Evolutionary conservation across 2,329 filamentous ascomycete genomes (phyloP), one percentile per base, ranked within the genome.

Genomic region (Clarireedia paspali): DNA sequence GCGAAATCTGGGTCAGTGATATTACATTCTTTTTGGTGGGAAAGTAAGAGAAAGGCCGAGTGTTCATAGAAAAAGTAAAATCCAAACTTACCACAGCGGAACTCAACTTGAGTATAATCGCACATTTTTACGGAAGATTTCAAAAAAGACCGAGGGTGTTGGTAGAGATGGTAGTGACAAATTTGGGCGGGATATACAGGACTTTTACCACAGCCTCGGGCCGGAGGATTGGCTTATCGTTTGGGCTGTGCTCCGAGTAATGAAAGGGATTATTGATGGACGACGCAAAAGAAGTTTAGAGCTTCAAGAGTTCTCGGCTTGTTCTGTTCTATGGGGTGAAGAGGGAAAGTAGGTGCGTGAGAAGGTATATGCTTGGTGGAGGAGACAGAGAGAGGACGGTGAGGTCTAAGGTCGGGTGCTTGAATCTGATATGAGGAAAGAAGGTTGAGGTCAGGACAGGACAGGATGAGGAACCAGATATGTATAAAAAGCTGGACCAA

Each of bases 71-170:
- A 23, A 54, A 54, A 15, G 10, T 9, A 15, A 38, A 52, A 20
- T 40, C 12, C 24, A 6, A 7, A 46, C 53, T 55, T 17, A 55
- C 55, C 50, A 68, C 79, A 83, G 42, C 73, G 72, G 65, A 79
- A 82, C 58, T 80, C 76, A 54, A 82, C 79, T 68, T 81, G 76
- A 23, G 75, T 81, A 62, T 82, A 82, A 66, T 82, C 78, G 67
- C 79, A 83, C 79, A 82, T 82, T 34, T 55, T 40, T 17, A 49
- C 50, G 53, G 17, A 42, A 42, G n/a, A n/a, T 4, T 23, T 14
- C 5, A n/a, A 42, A 27, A 10, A 12, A 49, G 17, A 17, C n/a
- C 24, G 26, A 36, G 20, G 12, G 4, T 36, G 7, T 6, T 44
- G 12, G 5, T 17, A 40, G 44, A 20, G n/a, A 12, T 53, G 14